Percentiles rank a stretch among this genome's conserved stretches.
Evolutionary conservation across 306 rosid genomes (phyloP).

Genomic region (Quercus glauca): DNA sequence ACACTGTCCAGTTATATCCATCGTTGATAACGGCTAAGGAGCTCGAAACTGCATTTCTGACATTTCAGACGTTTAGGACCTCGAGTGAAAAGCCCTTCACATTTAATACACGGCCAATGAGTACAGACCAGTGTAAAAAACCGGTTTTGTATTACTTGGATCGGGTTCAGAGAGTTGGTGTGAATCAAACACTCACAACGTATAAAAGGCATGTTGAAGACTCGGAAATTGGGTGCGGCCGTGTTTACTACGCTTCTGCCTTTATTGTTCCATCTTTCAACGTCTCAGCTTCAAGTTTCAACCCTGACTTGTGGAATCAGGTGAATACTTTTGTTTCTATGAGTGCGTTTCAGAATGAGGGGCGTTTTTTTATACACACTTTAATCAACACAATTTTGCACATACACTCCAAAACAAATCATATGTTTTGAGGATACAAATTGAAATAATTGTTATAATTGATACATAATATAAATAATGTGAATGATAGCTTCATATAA

Average conservation of each 20-base stretch:
- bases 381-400: too few species aligned
- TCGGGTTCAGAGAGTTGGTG: slow-evolving; percentile 18
- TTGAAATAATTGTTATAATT: too few species aligned
- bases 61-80: slow-evolving; percentile 55
- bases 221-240: slow-evolving; percentile 17
- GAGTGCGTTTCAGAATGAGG: too few species aligned
- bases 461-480: too few species aligned
- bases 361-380: too few species aligned
- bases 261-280: slow-evolving; percentile 30
- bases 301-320: slow-evolving; percentile 47
- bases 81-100: slow-evolving; percentile 41
- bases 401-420: too few species aligned
- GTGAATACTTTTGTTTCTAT: slow-evolving; percentile 12
- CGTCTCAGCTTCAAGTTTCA: slow-evolving; percentile 37
- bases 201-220: slow-evolving; percentile 15
- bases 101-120: slow-evolving; percentile 45
- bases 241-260: slow-evolving; percentile 15
- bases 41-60: slow-evolving; percentile 38
- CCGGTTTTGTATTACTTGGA: slow-evolving; percentile 40
- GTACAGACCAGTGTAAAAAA: slow-evolving; percentile 26
- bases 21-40: slow-evolving; percentile 33
- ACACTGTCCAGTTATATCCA: slow-evolving; percentile 56
- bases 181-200: slow-evolving; percentile 19
- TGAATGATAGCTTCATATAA: too few species aligned
- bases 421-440: too few species aligned